These are phyloP conservation scores for Metschnikowia lochheadii DNA, from an alignment of 805 yeast species.

Conservation along the genomic window DNA sequence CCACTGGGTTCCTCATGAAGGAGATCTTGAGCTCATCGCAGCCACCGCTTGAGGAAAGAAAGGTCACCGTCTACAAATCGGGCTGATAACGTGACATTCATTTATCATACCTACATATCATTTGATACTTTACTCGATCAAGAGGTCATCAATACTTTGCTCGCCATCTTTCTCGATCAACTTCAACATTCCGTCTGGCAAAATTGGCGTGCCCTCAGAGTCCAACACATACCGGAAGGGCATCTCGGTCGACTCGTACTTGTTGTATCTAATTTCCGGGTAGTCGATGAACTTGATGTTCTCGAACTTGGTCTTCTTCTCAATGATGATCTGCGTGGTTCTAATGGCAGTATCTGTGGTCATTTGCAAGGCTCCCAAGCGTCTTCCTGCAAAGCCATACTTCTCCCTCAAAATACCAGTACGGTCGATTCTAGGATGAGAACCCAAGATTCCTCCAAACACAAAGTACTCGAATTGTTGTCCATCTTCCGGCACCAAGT, in stretches of 20 bases:
- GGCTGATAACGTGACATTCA: not conserved
- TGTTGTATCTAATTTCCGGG: constrained; percentile 86
- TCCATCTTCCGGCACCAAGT: constrained; percentile 67
- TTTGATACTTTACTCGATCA: constrained; percentile 27
- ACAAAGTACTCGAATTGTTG: constrained; percentile 77
- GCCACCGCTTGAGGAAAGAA: constrained; percentile 24
- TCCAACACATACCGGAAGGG: constrained; percentile 88
- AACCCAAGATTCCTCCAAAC: constrained; percentile 95
- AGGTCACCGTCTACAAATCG: constrained; percentile 24
- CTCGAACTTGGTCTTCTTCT: constrained; percentile 53
- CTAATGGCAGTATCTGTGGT: constrained; percentile 97
- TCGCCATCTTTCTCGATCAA: constrained; percentile 83
- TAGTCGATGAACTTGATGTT: constrained; percentile 83
- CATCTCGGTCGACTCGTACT: constrained; percentile 94
- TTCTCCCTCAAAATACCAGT: constrained; percentile 81
- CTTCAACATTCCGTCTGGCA: constrained; percentile 89
- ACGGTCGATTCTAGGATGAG: constrained; percentile 89
- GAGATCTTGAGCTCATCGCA: constrained; percentile 41
- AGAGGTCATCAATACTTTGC: constrained; percentile 71
- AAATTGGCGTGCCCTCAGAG: constrained; percentile 61
- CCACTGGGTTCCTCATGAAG: constrained; percentile 70
- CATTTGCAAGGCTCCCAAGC: constrained; percentile 89
- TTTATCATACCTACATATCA: not conserved
- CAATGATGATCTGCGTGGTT: constrained; percentile 79
- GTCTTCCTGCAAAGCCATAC: constrained; percentile 81